phyloP scores from a whole-genome alignment of 106 monocot genomes.

The Dioscorea zingiberensis region DNA sequence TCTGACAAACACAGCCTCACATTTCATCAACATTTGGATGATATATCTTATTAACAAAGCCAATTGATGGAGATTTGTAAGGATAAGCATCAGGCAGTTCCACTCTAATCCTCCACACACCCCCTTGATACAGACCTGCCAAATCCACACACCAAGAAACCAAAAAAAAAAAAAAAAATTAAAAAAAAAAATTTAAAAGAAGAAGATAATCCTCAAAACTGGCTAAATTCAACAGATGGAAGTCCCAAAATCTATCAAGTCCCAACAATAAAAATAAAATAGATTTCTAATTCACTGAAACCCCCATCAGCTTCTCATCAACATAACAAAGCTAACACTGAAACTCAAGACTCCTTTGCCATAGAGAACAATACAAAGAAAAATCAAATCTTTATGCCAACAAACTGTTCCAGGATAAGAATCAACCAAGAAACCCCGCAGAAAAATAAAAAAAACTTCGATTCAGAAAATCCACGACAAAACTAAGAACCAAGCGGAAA shows the following conservation, averaged over 20 bases:
- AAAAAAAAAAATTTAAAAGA: neutral
- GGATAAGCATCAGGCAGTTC: constrained; percentile 79
- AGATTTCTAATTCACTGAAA: no score
- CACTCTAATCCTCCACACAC: constrained; percentile 76
- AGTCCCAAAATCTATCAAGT: no score
- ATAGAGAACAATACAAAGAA: neutral
- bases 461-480: neutral
- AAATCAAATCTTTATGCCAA: no score
- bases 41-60: constrained; percentile 69
- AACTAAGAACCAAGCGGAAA: neutral
- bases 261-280: no score
- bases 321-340: no score
- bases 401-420: no score
- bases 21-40: constrained; percentile 84
- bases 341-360: no score
- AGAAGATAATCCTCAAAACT: neutral
- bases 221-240: no score
- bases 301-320: no score
- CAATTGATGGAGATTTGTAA: constrained; percentile 80
- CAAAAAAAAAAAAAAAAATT: neutral
- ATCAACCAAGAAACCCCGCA: no score
- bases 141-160: neutral
- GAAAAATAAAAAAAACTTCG: neutral
- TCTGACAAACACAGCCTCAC: constrained; percentile 25
- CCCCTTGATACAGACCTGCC: constrained; percentile 65